phyloP scores from a whole-genome alignment of 163 green algal species.

The Smithsoniella earleae region DNA sequence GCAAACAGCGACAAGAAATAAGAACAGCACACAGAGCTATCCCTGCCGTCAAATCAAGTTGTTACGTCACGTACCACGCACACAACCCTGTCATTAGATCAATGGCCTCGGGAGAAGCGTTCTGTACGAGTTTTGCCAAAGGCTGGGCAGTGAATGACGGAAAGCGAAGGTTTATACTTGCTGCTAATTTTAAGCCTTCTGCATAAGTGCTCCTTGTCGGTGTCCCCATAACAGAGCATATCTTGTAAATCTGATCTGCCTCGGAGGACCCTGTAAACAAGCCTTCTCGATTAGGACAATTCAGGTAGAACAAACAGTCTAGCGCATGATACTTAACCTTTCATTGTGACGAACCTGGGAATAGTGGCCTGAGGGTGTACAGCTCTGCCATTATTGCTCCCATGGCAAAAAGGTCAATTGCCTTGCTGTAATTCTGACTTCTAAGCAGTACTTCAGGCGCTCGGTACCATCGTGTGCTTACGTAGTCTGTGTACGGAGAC shows the following conservation, averaged over 20 bases:
- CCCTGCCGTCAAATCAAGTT: not conserved
- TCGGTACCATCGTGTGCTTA: conserved; percentile 89
- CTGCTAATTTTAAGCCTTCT: conserved; percentile 73
- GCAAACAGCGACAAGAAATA: not conserved
- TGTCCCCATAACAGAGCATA: conserved; percentile 77
- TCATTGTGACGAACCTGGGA: conserved; percentile 51
- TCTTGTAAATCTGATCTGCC: conserved; percentile 89
- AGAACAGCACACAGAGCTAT: not conserved
- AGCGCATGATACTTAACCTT: not conserved
- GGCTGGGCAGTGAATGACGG: conserved; percentile 55
- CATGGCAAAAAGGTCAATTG: conserved; percentile 89
- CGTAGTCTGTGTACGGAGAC: conserved; percentile 89
- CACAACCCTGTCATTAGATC: conserved; percentile 73
- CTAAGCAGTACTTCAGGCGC: conserved; percentile 86
- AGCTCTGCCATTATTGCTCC: conserved; percentile 91
- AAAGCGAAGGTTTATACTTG: conserved; percentile 75
- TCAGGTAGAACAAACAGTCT: not conserved
- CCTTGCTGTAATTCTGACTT: conserved; percentile 64
- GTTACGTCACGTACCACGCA: conserved; percentile 44
- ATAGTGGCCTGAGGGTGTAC: conserved; percentile 83
- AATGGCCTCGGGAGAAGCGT: conserved; percentile 66
- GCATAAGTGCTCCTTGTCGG: conserved; percentile 69
- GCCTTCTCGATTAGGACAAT: not conserved
- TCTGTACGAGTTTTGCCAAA: conserved; percentile 61
- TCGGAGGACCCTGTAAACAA: conserved; percentile 39